Evolutionary conservation across 2,329 filamentous ascomycete genomes (phyloP).

Genomic region (Fusarium zealandicum): DNA sequence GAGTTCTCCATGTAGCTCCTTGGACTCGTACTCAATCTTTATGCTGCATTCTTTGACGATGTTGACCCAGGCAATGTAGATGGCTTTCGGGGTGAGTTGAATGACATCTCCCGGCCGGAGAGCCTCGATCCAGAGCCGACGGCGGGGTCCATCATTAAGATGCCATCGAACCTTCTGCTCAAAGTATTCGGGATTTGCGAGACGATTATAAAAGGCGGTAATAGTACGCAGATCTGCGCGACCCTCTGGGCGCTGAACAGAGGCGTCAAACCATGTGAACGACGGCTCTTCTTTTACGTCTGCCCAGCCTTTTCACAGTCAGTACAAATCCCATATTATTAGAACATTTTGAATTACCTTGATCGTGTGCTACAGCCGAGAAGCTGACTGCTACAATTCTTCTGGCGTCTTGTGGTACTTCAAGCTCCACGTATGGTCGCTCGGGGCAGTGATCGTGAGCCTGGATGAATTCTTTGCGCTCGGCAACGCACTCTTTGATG

Average conservation of each 20-base stretch:
- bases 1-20: not conserved
- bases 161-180: conserved; percentile 7
- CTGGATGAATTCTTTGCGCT: conserved; percentile 18
- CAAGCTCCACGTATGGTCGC: conserved; percentile 18
- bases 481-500: conserved; percentile 7
- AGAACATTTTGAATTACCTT: not conserved
- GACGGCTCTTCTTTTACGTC: conserved; percentile 15
- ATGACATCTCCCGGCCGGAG: conserved; percentile 19
- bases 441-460: conserved; percentile 28
- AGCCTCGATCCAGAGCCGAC: conserved; percentile 19
- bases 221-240: conserved; percentile 25
- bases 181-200: conserved; percentile 8
- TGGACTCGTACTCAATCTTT: conserved; percentile 23
- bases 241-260: conserved; percentile 22
- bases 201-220: conserved; percentile 12
- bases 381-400: conserved; percentile 20
- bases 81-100: conserved; percentile 27
- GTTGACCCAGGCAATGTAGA: conserved; percentile 30
- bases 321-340: accelerated
- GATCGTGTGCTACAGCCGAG: conserved; percentile 14
- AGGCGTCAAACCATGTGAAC: conserved; percentile 29
- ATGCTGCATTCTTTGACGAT: conserved; percentile 21
- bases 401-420: conserved; percentile 22
- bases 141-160: not conserved
- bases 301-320: conserved; percentile 16